Evolutionary conservation across 2,329 filamentous ascomycete species (phyloP), one percentile per base, ranked within the genome.

Genomic region (Diaporthe citri): DNA sequence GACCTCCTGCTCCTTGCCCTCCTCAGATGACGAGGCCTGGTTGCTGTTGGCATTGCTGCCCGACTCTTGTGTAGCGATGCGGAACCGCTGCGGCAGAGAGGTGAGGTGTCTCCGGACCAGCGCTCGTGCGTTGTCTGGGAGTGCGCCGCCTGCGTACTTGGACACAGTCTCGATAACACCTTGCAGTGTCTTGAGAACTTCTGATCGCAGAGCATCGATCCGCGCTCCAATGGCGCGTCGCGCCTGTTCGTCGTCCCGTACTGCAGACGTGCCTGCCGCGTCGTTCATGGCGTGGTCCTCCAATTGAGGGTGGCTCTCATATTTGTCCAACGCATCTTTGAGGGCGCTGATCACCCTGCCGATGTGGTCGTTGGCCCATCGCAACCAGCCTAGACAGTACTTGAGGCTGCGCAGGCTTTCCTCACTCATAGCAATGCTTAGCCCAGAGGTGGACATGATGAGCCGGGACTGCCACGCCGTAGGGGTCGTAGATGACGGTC

Each of bases 351-450:
- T 94, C 0, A 95, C 90, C 64, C 92, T 91, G 62, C 93, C 92
- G 74, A 98, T 92, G 81, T 95, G 94, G 9, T 91, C 92, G 76
- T 97, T 97, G 2, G 95, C 95, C 89, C 93, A 93, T 36, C 92
- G 90, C 62, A 98, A 87, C 88, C 95, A 94, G 34, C 90, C 89
- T 2, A 98, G 86, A 77, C 96, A 98, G 79, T 95, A 96, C 79
- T 94, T 95, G 56, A 99, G 86, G 76, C 93, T 97, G 70, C 92
- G 91, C 12, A 98, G 86, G 31, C 95, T 97, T 80, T 97, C 93
- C 25, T 97, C 93, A 80, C 94, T 97, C 89, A 99, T 95, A 1
- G 97, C 95, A 22, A 97, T 93, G 77, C 95, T 95, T 0, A 98
- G 89, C 0, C 95, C 96, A 0, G 95, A 97, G 0, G 96, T 98